Evolutionary conservation across 2,329 filamentous ascomycete genomes (phyloP), one percentile per base, ranked within the genome.

Genomic region (Beauveria australis): DNA sequence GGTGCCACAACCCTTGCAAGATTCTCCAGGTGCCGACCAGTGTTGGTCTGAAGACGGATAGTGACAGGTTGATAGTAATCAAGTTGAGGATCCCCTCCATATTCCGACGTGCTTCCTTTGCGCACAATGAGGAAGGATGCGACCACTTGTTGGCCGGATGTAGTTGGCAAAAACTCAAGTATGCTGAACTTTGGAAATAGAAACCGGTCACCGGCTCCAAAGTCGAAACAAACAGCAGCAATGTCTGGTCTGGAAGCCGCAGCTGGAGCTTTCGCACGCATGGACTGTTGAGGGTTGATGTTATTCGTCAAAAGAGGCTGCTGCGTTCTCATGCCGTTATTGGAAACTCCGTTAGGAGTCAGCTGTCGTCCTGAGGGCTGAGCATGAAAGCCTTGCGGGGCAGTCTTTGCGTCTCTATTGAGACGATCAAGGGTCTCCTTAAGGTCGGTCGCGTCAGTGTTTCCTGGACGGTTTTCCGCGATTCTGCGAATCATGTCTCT

Each of bases 41-140:
- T 77, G 12, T 75, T 75, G 0, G 83, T 78, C 61, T 79, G 80
- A 26, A 89, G 72, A 19, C 84, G 80, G 57, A 89, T 80, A 0
- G 81, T 88, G 30, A 92, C 81, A 2, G 89, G 89, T 66, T 92
- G 88, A 69, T 91, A 93, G 73, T 89, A 91, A 67, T 91, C 86
- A 14, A 87, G 73, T 9, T 78, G 74, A 1, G 82, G 83, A 63
- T 88, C 82, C n/a, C 82, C 83, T 60, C 81, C 79, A 61, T 85
- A 84, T 66, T 88, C 85, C 1, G 84, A 82, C n/a, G 77, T 78
- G 66, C 85, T 87, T 33, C 86, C 89, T 70, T 87, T 88, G 53
- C 88, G 85, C 6, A 90, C 88, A 62, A 92, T 85, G 12, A 94
- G 76, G 68, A 93, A 94, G 1, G 89, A 92, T 3, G 87, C 87